phyloP scores from a whole-genome alignment of 495 filamentous ascomycete genomes.

The Sabuloglossum arenarium region DNA sequence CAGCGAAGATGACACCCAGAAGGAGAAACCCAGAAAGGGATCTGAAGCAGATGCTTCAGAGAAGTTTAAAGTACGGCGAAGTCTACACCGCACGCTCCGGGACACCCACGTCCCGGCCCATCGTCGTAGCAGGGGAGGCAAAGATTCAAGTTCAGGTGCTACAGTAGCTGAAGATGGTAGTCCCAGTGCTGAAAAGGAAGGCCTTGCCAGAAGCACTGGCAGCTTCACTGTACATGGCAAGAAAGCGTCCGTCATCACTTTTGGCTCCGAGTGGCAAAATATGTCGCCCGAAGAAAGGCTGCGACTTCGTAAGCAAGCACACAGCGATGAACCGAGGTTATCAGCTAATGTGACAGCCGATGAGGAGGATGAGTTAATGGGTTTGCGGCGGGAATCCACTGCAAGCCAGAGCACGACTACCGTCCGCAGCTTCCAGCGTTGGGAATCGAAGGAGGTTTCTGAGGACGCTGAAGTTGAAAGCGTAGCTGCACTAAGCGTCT shows the following conservation, averaged over 20 bases:
- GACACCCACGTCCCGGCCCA: constrained; percentile 49
- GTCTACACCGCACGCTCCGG: constrained; percentile 83
- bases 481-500: constrained; percentile 32
- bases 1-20: constrained; percentile 20
- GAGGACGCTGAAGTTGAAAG: constrained; percentile 29
- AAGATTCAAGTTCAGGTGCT: constrained; percentile 44
- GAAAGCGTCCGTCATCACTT: constrained; percentile 89
- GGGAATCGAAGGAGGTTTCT: constrained; percentile 19
- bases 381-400: constrained; percentile 24
- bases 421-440: constrained; percentile 24
- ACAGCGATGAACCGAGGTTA: constrained; percentile 23
- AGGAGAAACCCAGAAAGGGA: constrained; percentile 14
- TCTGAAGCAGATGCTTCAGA: constrained; percentile 21
- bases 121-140: constrained; percentile 53
- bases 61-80: constrained; percentile 51
- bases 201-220: constrained; percentile 53
- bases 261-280: constrained; percentile 74
- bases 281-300: constrained; percentile 62
- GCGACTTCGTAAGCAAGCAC: constrained; percentile 30
- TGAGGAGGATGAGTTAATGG: constrained; percentile 15
- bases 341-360: constrained; percentile 19
- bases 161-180: constrained; percentile 37
- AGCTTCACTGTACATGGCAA: constrained; percentile 95
- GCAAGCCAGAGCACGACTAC: constrained; percentile 35
- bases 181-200: constrained; percentile 31